Conservation (phyloP, 2,329 filamentous ascomycete genomes). For the Incumbomyces delicatus region DNA sequence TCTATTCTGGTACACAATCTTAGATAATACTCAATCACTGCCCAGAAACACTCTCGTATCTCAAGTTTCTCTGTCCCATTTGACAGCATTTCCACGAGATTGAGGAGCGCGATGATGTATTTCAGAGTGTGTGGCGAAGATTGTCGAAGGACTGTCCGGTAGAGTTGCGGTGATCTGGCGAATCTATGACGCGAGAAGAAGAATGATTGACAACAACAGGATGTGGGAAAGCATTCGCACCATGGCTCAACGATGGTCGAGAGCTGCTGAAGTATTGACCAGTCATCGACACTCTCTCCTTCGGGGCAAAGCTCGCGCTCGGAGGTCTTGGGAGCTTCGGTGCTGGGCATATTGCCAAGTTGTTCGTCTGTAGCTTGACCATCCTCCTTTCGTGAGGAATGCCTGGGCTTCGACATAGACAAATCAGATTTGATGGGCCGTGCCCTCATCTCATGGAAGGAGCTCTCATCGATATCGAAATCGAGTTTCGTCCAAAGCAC, state of each 20-base stretch:
- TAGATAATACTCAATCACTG: background rate
- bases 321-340: no score
- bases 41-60: background rate
- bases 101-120: background rate
- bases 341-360: no score
- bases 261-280: background rate
- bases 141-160: background rate
- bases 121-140: background rate
- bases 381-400: no score
- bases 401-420: no score
- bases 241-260: slow-evolving; percentile 1
- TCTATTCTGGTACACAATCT: no score
- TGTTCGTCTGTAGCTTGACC: no score
- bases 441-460: no score
- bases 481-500: no score
- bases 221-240: background rate
- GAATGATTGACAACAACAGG: slow-evolving; percentile 1
- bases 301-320: no score
- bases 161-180: background rate
- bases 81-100: background rate
- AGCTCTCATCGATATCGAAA: no score
- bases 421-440: no score
- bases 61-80: background rate
- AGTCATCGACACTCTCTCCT: no score
- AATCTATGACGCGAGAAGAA: background rate